Conservation (phyloP, 441 rosid genomes). For the Euphorbia corollata region DNA sequence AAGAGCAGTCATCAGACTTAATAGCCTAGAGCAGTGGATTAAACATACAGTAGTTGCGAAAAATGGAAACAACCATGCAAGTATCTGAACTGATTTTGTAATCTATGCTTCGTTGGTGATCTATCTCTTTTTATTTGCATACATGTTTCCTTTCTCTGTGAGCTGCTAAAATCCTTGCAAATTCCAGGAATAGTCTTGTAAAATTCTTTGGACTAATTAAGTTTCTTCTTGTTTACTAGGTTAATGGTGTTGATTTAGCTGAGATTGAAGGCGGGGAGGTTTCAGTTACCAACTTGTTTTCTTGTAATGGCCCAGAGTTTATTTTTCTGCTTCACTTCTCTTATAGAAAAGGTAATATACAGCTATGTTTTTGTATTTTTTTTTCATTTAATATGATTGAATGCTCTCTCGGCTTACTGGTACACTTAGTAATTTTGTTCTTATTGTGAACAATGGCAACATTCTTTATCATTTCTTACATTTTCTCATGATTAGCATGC, state of each 20-base stretch:
- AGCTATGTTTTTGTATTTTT: background rate
- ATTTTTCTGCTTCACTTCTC: slow-evolving; percentile 40
- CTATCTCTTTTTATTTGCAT: background rate
- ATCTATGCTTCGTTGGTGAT: background rate
- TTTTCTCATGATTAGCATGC: slow-evolving; percentile 6
- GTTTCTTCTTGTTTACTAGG: slow-evolving; percentile 29
- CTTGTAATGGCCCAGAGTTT: slow-evolving; percentile 57
- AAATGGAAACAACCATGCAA: background rate
- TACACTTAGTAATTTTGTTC: background rate
- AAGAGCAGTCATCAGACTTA: background rate
- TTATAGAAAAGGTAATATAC: slow-evolving; percentile 14
- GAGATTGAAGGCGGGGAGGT: slow-evolving; percentile 58
- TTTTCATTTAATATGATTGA: background rate
- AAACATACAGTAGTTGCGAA: background rate
- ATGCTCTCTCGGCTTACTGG: background rate
- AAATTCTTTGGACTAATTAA: background rate
- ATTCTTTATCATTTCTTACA: background rate
- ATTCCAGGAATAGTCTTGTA: background rate
- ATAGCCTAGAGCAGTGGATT: background rate
- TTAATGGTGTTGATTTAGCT: slow-evolving; percentile 54
- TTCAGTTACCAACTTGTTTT: slow-evolving; percentile 55
- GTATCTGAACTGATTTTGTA: background rate
- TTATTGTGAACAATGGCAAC: background rate
- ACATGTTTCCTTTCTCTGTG: background rate
- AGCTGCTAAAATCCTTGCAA: background rate